phyloP scores from a whole-genome alignment of 495 filamentous ascomycete species.

The Neurospora discreta region DNA sequence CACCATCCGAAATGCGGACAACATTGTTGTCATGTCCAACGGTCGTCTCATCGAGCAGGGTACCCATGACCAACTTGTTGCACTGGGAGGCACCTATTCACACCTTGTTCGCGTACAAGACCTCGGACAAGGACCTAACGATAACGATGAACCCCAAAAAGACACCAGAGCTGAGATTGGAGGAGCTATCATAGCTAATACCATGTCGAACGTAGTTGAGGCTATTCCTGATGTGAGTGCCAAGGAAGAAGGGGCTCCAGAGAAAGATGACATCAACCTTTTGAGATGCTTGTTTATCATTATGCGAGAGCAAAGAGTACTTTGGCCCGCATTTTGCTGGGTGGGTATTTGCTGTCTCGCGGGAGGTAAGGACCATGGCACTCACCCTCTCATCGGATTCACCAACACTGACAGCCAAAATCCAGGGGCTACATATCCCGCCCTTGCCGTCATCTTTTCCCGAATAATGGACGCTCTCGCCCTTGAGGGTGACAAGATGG shows the following conservation, averaged over 20 bases:
- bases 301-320: conserved; percentile 22
- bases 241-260: background rate
- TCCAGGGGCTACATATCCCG: conserved; percentile 22
- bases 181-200: conserved; percentile 14
- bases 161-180: conserved; percentile 18
- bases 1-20: conserved; percentile 56
- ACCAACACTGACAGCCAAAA: background rate
- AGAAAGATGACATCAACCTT: conserved; percentile 13
- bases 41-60: conserved; percentile 50
- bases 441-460: conserved; percentile 23
- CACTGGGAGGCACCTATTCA: conserved; percentile 35
- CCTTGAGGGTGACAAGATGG: conserved; percentile 9
- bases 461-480: conserved; percentile 21
- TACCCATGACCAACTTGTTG: conserved; percentile 51
- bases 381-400: background rate
- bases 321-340: conserved; percentile 20
- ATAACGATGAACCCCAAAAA: background rate
- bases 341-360: conserved; percentile 10
- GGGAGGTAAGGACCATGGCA: conserved; percentile 7
- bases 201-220: conserved; percentile 18
- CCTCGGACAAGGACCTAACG: conserved; percentile 15
- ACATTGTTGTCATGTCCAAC: conserved; percentile 53
- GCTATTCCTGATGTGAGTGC: conserved; percentile 10
- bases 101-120: conserved; percentile 36
- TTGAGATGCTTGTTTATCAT: conserved; percentile 30